These are phyloP conservation scores for Cynara cardunculus DNA, from an alignment of 129 eudicot genomes.

Conservation along the genomic window DNA sequence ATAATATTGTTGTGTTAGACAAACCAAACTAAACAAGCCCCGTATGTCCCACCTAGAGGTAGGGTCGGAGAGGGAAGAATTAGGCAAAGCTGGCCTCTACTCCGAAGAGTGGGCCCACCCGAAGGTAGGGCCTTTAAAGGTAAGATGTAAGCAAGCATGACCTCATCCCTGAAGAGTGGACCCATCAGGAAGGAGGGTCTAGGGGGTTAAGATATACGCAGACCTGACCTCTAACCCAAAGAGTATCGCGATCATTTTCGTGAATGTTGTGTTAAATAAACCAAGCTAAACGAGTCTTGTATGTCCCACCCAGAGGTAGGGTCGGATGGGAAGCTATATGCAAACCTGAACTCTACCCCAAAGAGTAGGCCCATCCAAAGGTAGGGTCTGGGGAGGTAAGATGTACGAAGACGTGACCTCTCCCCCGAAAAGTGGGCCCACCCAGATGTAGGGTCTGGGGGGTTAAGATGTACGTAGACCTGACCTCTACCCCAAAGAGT, in stretches of 20 bases:
- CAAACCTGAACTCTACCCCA: no score
- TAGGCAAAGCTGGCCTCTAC: not conserved
- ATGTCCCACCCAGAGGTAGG: no score
- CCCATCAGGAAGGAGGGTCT: not conserved
- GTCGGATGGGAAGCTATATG: no score
- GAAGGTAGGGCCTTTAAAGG: not conserved
- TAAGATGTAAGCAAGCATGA: not conserved
- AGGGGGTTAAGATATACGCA: no score
- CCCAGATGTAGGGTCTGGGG: no score
- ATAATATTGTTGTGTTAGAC: conserved; percentile 13
- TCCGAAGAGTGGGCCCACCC: not conserved
- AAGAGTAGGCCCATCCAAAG: no score
- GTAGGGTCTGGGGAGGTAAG: not conserved
- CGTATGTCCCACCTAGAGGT: not conserved
- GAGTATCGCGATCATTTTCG: no score
- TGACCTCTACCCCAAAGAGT: not conserved
- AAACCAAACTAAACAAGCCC: not conserved
- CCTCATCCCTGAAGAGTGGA: not conserved
- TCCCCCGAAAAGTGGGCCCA: no score
- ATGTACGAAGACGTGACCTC: not conserved
- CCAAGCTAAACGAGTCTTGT: no score
- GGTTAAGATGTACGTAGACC: no score
- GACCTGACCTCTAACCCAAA: not conserved
- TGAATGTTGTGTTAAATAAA: no score
- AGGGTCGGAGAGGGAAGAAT: not conserved